Evolutionary conservation across 1,284 basidiomycete genomes (phyloP).

Genomic region (Tetrapyrgos nigripes): DNA sequence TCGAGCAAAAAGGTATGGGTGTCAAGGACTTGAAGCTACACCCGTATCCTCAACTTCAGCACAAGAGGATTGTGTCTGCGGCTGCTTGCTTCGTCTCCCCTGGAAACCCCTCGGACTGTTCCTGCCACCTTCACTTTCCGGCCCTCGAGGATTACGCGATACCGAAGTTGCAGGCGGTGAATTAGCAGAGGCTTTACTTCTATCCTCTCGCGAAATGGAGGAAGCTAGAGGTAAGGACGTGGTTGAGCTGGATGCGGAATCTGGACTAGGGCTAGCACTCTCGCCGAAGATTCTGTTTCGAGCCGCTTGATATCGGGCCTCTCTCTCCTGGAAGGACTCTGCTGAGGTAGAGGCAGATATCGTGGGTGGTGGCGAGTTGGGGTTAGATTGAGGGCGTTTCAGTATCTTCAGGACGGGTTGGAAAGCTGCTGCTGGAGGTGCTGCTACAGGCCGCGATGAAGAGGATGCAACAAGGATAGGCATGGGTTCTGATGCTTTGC

Average conservation of each 20-base stretch:
- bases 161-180: not conserved
- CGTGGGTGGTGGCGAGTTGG: slow-evolving; percentile 22
- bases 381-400: slow-evolving; percentile 44
- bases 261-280: not conserved
- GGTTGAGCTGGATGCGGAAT: not conserved
- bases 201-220: slow-evolving; percentile 5
- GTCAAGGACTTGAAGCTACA: not conserved
- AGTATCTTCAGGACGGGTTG: slow-evolving; percentile 50
- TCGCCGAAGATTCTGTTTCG: slow-evolving; percentile 51
- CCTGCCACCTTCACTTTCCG: not conserved
- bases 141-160: slow-evolving; percentile 13
- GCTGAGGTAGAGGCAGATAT: slow-evolving; percentile 25
- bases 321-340: slow-evolving; percentile 46
- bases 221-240: not conserved
- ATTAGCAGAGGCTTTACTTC: not conserved
- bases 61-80: not conserved
- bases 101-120: slow-evolving; percentile 5
- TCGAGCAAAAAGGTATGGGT: too few relatives aligned
- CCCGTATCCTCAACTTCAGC: not conserved
- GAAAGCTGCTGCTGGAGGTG: slow-evolving; percentile 42
- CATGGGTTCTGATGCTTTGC: slow-evolving; percentile 47
- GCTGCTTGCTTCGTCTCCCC: not conserved
- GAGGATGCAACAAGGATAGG: slow-evolving; percentile 44
- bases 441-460: slow-evolving; percentile 28
- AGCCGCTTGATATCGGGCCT: slow-evolving; percentile 50